phyloP scores from a whole-genome alignment of 2,329 filamentous ascomycete species.

The Monilinia vaccinii-corymbosi region DNA sequence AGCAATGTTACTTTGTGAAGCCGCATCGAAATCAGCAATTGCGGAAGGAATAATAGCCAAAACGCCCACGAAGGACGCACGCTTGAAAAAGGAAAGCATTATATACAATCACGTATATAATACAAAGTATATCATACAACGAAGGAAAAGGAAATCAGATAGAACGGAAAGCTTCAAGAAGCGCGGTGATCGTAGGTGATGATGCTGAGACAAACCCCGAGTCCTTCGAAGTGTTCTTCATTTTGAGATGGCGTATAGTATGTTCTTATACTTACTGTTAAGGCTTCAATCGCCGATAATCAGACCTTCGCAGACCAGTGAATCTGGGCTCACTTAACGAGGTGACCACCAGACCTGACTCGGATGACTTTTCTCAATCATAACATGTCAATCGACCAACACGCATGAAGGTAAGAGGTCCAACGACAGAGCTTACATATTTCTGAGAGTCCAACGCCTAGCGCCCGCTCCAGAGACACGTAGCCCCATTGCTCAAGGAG shows the following conservation, averaged over 20 bases:
- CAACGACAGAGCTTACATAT: not conserved
- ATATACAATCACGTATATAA: not conserved
- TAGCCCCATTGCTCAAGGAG: not conserved
- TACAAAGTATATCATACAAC: not conserved
- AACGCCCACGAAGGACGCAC: constrained; percentile 23
- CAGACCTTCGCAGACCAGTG: not conserved
- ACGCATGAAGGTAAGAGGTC: not conserved
- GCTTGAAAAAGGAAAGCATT: not conserved
- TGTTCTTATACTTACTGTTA: not conserved
- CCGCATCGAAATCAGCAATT: constrained; percentile 35
- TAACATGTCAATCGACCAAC: not conserved
- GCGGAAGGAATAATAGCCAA: constrained; percentile 28
- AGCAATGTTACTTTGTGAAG: constrained; percentile 45
- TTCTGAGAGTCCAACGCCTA: not conserved
- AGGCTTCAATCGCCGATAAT: no score
- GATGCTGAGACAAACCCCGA: not conserved
- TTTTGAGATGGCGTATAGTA: not conserved
- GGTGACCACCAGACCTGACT: not conserved
- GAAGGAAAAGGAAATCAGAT: not conserved
- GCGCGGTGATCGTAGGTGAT: not conserved
- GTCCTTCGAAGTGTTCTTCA: not conserved
- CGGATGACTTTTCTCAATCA: not conserved
- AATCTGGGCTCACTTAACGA: not conserved
- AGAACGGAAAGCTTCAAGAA: not conserved
- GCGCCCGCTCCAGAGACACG: not conserved